Evolutionary conservation across 140 eudicot species (phyloP), one percentile per base, ranked within the genome.

Genomic region (Ambrosia hybrid): DNA sequence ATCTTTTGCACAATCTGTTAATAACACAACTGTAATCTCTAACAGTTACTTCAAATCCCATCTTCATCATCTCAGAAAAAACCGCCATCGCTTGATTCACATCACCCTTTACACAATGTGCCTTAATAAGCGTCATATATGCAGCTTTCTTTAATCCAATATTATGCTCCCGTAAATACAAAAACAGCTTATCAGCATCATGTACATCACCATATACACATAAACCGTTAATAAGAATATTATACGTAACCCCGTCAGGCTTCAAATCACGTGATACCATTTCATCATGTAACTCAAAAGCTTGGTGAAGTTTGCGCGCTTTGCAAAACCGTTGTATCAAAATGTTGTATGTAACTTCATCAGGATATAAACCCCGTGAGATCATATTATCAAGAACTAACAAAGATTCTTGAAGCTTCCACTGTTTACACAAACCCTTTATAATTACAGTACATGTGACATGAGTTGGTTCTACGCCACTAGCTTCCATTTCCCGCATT

Each of bases 81-180:
- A 88, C 81, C 10, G 33, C 14, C 75, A 58, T 30, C 51, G 96
- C 98, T 70, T 52, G 74, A 16, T 9, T 51, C 57, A 53, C 87
- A 81, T 87, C 88, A 13, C 98, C 98, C 84, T 93, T 93, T 57
- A 77, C 96, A 90, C 97, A 93, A 83, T 90, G 89, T 21, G 98
- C 98, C 85, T 88, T 88, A 37, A 93, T 79, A 30, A 93, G 77
- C 4, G 80, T 79, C 26, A 74, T 86, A 69, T 87, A 93, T 39
- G 91, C 91, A 79, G 70, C 75, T 80, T 93, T 93, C 48, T 86
- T 71, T 80, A 90, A 76, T 14, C 13, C 61, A 71, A 85, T 37
- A 51, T 83, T 70, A 72, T 76, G 59, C 72, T 76, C 78, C 26
- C 71, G 71, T 73, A 90, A 85, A 82, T 10, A 78, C 14, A 70